Conservation (phyloP, 2,329 filamentous ascomycete species). For the Trichoderma koningiopsis region DNA sequence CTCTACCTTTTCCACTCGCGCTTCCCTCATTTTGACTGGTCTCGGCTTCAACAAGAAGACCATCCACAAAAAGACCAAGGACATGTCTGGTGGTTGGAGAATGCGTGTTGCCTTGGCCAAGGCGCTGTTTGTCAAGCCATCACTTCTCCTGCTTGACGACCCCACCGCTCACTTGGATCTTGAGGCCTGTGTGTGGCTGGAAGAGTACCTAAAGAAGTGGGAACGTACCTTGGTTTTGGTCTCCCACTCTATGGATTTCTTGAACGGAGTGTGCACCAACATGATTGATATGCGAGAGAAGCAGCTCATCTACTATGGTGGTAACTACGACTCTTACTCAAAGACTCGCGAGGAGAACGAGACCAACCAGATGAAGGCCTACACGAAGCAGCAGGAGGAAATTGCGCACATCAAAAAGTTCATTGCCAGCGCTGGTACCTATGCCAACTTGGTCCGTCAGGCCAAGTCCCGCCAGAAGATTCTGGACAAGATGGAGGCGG, state of each 20-base stretch:
- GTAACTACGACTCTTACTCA: conserved; percentile 98
- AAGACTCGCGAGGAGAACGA: conserved; percentile 96
- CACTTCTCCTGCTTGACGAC: conserved; percentile 92
- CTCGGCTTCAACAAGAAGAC: conserved; percentile 98
- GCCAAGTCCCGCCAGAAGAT: conserved; percentile 99
- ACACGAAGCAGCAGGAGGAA: conserved; percentile 98
- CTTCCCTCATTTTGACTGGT: conserved; percentile 95
- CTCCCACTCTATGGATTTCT: conserved; percentile 97
- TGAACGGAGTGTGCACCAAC: conserved; percentile 96
- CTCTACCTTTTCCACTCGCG: conserved; percentile 92
- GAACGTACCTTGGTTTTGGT: conserved; percentile 94
- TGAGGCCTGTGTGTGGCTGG: conserved; percentile 98
- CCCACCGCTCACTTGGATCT: conserved; percentile 99
- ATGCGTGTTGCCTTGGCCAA: conserved; percentile 98
- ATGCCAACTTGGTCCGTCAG: conserved; percentile 98
- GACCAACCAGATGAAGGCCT: conserved; percentile 98
- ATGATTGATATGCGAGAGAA: conserved; percentile 98
- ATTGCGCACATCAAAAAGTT: conserved; percentile 99
- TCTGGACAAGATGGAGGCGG: conserved; percentile 99
- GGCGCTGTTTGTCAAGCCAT: conserved; percentile 97
- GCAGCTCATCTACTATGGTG: conserved; percentile 94
- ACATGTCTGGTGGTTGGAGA: conserved; percentile 99
- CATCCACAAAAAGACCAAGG: conserved; percentile 99
- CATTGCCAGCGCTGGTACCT: conserved; percentile 98
- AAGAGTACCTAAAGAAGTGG: conserved; percentile 99